Evolutionary conservation across 345 rosid genomes (phyloP), one percentile per base, ranked within the genome.

Genomic region (Leavenworthia alabamica): DNA sequence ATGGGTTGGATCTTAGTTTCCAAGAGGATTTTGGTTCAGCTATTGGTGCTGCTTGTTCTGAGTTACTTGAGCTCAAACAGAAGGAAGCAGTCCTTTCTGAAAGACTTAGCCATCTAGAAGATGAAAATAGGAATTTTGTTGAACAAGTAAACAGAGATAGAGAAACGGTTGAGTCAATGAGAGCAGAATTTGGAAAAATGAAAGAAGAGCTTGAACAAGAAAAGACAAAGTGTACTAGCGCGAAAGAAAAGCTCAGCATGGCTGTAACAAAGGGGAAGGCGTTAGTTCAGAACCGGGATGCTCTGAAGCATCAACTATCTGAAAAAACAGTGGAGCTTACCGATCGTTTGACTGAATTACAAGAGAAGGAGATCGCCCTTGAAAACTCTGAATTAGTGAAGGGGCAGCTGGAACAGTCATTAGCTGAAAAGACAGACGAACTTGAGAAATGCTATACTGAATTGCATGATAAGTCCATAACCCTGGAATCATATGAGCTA

Each of bases 221-320:
- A 75, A 92, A 77, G 83, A 69, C 48, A 24, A 86, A 83, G 73
- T 85, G 79, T 76, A 65, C 80, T 77, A 85, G 78, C 75, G 77
- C 94, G 27, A 92, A 89, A 71, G 98, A 92, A 76, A 92, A 92
- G 78, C 95, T 92, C 64, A 81, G 87, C 72, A 75, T 92, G 87
- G 98, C 98, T 8, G 98, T 92, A 56, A 85, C 95, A 6, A 92
- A 85, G 72, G 98, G 98, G 20, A 92, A 92, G 77, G 90, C 93
- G 22, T 66, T 92, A 81, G 89, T 92, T 75, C 98, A 92, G 83
- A 87, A 82, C 60, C 83, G 96, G 33, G 98, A 88, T 66, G 83
- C 79, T 4, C 76, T 92, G 67, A 88, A 82, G 83, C 89, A 78
- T 56, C 77, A 90, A 60, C 71, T 92, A 61, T 82, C 84, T 24